Percentiles rank a stretch among this genome's conserved stretches.
phyloP scores from a whole-genome alignment of 2,329 filamentous ascomycete genomes.

The Sclerotinia subarctica region DNA sequence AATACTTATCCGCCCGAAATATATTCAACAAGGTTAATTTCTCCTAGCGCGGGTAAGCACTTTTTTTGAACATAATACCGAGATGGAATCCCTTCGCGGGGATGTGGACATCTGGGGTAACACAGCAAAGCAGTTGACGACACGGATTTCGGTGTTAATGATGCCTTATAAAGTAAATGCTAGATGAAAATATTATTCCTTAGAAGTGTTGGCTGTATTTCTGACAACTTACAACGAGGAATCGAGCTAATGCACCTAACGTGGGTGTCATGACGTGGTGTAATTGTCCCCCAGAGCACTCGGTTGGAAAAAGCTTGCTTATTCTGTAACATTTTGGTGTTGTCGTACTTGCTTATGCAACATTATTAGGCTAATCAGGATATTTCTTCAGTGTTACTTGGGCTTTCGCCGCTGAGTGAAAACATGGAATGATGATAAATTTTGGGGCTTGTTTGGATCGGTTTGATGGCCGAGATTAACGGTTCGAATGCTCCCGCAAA shows the following conservation, averaged over 20 bases:
- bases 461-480: not conserved
- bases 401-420: not conserved
- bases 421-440: not conserved
- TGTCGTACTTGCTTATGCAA: not conserved
- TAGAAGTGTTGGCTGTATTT: too few relatives aligned
- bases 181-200: not conserved
- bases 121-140: not conserved
- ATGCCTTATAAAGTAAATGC: not conserved
- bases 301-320: conserved; percentile 5
- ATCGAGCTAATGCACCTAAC: conserved; percentile 3
- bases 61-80: not conserved
- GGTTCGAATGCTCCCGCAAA: not conserved
- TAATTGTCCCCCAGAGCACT: not conserved
- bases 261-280: conserved; percentile 1
- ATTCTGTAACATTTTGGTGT: not conserved
- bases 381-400: not conserved
- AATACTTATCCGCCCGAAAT: not conserved
- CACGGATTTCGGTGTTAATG: not conserved
- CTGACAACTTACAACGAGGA: not conserved
- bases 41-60: not conserved
- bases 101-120: conserved; percentile 14
- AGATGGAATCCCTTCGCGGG: not conserved
- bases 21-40: not conserved
- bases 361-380: not conserved
- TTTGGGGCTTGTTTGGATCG: not conserved